Base-by-base conservation (phyloP, 2,329 filamentous ascomycete species). In the Fusarium torulosum region DNA sequence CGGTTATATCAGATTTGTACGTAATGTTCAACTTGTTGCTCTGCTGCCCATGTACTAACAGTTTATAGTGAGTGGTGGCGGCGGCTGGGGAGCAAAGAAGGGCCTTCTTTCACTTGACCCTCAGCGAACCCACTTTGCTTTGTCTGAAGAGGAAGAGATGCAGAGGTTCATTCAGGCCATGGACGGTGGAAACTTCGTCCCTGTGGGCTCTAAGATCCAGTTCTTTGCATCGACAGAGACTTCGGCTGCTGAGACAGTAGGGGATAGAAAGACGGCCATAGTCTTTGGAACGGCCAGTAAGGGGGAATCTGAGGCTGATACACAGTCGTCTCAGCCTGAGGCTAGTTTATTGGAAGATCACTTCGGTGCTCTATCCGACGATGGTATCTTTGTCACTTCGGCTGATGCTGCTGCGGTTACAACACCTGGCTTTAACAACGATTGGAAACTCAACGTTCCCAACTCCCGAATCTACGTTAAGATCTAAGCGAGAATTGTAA, bases 71-170 rank as follows among this genome's bases (percentile, higher is more conserved):
- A 94, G 91, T 72, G 93, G 93, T 6, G 93, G 93, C 44, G 93
- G 93, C 41, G 93, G 93, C 20, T 96, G 93, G 93, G 93, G 93
- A 17, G 82, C 86, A 56, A 96, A 95, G 76, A 88, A 91, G 71
- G 93, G 93, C 1, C 80, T 96, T 1, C 80, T 96, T 4, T 93
- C 92, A 7, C 83, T 96, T 6, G 92, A 96, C 73, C 91, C 93
- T 5, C 85, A 92, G 67, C 84, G 81, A 17, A 82, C 76, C 20
- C 86, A 86, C 70, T 79, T 80, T 19, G 75, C 81, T 9, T 51
- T 76, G 1, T 75, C 79, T 2, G 82, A 84, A 38, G 80, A 87
- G 33, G 83, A 86, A 20, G 80, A 83, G 51, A 81, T 90, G 67
- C 79, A 85, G 35, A 80, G 77, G 63, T 88, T 89, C 63, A 83